A percentile compares a stretch with the other conserved stretches of the same genome.
phyloP scores from a whole-genome alignment of 257 asterid genomes.

The Galeopsis tetrahit region DNA sequence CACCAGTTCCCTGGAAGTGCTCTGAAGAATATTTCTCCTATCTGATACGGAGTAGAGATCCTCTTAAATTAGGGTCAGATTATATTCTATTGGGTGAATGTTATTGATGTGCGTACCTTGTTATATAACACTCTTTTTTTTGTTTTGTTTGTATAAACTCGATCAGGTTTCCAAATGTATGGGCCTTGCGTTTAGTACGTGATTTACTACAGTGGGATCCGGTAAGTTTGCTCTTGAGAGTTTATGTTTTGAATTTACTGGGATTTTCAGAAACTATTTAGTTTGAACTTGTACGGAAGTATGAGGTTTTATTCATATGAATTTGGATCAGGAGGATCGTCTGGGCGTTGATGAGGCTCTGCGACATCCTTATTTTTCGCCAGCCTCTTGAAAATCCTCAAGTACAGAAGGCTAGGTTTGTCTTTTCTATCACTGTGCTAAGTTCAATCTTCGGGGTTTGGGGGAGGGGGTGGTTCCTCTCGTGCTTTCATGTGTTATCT shows the following conservation, averaged over 20 bases:
- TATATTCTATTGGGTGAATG: constrained; percentile 23
- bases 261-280: background rate
- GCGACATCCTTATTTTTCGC: constrained; percentile 80
- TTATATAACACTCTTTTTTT: background rate
- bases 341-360: constrained; percentile 86
- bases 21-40: constrained; percentile 87
- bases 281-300: constrained; percentile 3
- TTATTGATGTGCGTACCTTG: constrained; percentile 18
- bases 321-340: constrained; percentile 75
- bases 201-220: constrained; percentile 90
- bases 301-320: constrained; percentile 1
- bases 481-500: background rate
- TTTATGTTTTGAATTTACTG: constrained; percentile 1
- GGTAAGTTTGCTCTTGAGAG: constrained; percentile 54
- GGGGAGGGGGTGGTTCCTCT: background rate
- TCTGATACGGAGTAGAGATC: constrained; percentile 84
- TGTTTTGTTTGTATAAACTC: constrained; percentile 5
- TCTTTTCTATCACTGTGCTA: background rate
- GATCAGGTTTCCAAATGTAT: constrained; percentile 78
- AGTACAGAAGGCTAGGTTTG: background rate
- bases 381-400: constrained; percentile 28
- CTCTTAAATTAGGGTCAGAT: constrained; percentile 87
- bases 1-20: constrained; percentile 98
- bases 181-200: constrained; percentile 87
- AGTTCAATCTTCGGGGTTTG: background rate